phyloP scores from a whole-genome alignment of 2,329 filamentous ascomycete genomes.

The Tolypocladium pustulatum region DNA sequence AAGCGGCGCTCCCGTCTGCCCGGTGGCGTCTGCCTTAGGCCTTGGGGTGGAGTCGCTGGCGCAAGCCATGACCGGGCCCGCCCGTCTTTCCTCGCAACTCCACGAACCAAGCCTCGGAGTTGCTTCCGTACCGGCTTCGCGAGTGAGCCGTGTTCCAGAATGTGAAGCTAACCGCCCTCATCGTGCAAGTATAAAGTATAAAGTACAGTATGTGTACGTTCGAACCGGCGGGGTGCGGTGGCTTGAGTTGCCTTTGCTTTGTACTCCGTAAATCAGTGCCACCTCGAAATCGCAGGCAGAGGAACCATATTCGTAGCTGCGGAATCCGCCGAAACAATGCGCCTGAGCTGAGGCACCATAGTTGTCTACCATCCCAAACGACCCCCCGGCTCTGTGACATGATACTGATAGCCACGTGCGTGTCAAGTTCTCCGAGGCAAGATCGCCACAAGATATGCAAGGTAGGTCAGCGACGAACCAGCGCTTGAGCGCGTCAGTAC shows the following conservation, averaged over 20 bases:
- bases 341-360: not conserved
- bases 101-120: not conserved
- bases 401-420: too few relatives aligned
- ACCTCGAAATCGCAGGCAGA: not conserved
- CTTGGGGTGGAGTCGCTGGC: not conserved
- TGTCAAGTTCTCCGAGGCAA: too few relatives aligned
- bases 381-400: too few relatives aligned
- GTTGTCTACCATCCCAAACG: too few relatives aligned
- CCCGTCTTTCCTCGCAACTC: not conserved
- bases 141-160: not conserved
- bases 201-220: too few relatives aligned
- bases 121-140: not conserved
- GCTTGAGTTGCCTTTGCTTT: not conserved
- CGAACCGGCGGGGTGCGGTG: not conserved
- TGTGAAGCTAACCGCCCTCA: not conserved
- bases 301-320: too few relatives aligned
- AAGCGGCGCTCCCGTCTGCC: not conserved
- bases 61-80: not conserved
- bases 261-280: too few relatives aligned
- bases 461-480: too few relatives aligned
- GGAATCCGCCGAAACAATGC: too few relatives aligned
- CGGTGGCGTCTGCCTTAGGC: not conserved
- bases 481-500: too few relatives aligned
- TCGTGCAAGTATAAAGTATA: too few relatives aligned
- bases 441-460: too few relatives aligned